Percentiles rank a stretch among this genome's conserved stretches.
Evolutionary conservation across 306 rosid genomes (phyloP).

Genomic region (Mimosa bimucronata): DNA sequence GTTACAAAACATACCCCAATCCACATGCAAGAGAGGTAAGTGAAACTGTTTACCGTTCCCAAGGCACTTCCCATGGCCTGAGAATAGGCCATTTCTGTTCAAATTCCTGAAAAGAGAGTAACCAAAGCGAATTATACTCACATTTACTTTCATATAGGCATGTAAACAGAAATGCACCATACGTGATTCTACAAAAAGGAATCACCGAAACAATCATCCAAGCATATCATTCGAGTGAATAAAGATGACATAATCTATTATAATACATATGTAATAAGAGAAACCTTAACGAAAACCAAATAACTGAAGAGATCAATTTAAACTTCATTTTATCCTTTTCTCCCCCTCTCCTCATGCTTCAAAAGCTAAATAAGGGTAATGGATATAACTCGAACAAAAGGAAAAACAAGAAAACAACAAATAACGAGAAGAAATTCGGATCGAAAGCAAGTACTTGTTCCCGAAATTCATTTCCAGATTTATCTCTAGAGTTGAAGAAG

Average conservation of each 20-base stretch:
- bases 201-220: neutral
- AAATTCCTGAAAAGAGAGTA: conserved; percentile 55
- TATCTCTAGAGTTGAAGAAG: conserved; percentile 58
- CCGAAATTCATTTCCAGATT: conserved; percentile 47
- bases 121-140: neutral
- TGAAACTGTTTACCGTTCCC: conserved; percentile 95
- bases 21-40: conserved; percentile 91
- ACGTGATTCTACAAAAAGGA: neutral
- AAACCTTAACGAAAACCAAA: conserved; percentile 7
- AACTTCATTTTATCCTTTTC: neutral
- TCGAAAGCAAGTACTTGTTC: conserved; percentile 47
- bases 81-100: conserved; percentile 66
- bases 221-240: neutral
- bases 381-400: too few species aligned
- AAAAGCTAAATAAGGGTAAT: too few species aligned
- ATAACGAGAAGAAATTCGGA: too few species aligned
- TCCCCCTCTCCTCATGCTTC: neutral
- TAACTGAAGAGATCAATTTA: neutral
- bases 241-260: neutral
- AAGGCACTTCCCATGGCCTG: conserved; percentile 94
- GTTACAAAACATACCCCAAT: conserved; percentile 89
- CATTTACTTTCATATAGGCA: conserved; percentile 13
- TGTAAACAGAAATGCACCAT: conserved; percentile 18
- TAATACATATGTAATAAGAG: too few species aligned
- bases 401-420: neutral